Percentiles rank a stretch among this genome's conserved stretches.
These are phyloP conservation scores for Russula lepida DNA, from an alignment of 768 basidiomycete species.

Conservation along the genomic window DNA sequence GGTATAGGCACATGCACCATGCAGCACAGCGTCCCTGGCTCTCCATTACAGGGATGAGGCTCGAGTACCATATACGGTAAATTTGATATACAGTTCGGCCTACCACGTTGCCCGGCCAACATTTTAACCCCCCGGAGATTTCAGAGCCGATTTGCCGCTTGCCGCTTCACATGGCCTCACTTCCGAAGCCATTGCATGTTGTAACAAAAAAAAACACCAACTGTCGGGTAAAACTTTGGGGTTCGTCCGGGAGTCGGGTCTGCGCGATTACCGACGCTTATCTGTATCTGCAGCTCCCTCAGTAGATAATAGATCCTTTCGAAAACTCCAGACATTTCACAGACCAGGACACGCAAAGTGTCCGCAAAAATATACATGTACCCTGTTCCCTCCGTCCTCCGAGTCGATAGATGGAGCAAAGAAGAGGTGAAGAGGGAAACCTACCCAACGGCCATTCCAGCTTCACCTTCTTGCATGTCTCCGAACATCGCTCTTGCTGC, in stretches of 20 bases:
- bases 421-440: no score
- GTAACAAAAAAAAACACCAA: no score
- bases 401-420: not conserved
- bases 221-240: not conserved
- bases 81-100: not conserved
- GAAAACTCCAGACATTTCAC: no score
- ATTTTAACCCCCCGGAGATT: not conserved
- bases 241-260: not conserved
- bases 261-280: not conserved
- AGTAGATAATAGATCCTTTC: no score
- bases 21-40: no score
- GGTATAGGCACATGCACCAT: no score
- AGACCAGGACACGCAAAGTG: no score
- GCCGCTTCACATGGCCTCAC: no score
- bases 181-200: no score
- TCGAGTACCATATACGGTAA: not conserved
- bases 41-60: not conserved
- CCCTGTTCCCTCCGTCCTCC: not conserved
- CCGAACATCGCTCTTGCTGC: constrained; percentile 6
- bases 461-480: constrained; percentile 8
- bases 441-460: constrained; percentile 8
- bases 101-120: not conserved
- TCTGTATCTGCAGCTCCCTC: not conserved
- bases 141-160: not conserved
- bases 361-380: not conserved